Percentiles rank a stretch among this genome's conserved stretches.
Evolutionary conservation across 352 stramenopile species (phyloP).

Genomic region (Phytophthora cactorum): DNA sequence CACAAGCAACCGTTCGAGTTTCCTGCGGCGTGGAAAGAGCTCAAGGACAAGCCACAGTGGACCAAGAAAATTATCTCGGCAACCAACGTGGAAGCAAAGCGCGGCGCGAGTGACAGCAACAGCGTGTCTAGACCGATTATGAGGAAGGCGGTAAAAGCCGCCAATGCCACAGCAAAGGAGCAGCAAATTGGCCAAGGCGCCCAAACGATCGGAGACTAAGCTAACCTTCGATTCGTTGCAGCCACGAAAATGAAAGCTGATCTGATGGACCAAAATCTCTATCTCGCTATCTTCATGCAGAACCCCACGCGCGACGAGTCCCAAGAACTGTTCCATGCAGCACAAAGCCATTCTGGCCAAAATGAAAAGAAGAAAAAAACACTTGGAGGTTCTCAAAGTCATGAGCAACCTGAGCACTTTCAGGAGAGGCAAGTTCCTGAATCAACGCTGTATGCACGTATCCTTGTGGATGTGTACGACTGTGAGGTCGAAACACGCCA

Average conservation of each 20-base stretch:
- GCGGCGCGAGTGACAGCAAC: neutral
- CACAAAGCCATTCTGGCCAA: neutral
- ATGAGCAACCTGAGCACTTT: neutral
- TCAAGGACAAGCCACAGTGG: slow-evolving; percentile 15
- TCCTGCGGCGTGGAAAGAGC: slow-evolving; percentile 18
- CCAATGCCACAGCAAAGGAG: neutral
- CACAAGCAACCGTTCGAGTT: slow-evolving; percentile 21
- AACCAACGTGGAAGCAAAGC: neutral
- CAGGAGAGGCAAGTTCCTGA: neutral
- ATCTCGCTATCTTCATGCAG: slow-evolving; percentile 9
- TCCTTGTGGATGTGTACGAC: neutral
- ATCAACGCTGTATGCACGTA: neutral
- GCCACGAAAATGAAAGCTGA: slow-evolving; percentile 3
- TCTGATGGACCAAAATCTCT: slow-evolving; percentile 12
- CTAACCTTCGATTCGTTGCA: slow-evolving; percentile 1
- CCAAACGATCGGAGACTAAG: neutral
- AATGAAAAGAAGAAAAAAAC: neutral
- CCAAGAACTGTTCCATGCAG: slow-evolving; percentile 10
- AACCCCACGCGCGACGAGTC: slow-evolving; percentile 4
- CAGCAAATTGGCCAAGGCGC: neutral
- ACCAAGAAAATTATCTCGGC: neutral
- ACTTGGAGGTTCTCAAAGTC: neutral
- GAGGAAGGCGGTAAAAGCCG: neutral
- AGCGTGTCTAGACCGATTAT: neutral
- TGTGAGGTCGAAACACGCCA: slow-evolving; percentile 7